Base-by-base conservation (phyloP, 2,329 filamentous ascomycete genomes). In the Colletotrichum caudatum region DNA sequence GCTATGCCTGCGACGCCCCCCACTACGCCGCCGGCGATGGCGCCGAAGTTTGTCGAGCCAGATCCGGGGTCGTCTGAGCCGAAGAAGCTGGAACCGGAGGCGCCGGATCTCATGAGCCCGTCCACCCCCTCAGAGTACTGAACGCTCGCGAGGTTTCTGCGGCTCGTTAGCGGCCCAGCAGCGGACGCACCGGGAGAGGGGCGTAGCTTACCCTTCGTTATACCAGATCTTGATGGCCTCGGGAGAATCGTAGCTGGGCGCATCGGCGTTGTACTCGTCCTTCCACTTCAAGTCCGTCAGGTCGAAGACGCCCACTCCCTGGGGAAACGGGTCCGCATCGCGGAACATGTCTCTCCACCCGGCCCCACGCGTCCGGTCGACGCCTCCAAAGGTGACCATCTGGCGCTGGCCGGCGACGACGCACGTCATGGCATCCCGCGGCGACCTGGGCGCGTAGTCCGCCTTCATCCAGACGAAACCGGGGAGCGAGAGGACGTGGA, bases 1-100 rank as follows among this genome's bases (percentile, higher is more conserved):
- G 77, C 81, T 26, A 87, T 74, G 18, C 75, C 80, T 0, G 76
- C 81, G 4, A 85, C 80, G 16, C 85, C 85, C n/a, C 84, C 85
- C 12, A 86, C 82, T 3, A 81, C 79, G 35, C 84, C 85, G 14
- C 85, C 85, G 9, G 78, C 84, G 54, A 87, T 86, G 20, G 84
- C 80, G 6, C 83, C 85, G 14, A 82, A 76, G 62, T 79, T 78
- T 8, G 78, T 76, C 2, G 66, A 66, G 35, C 54, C 39, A 16
- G 67, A 66, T 16, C 23, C 37, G 11, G 66, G 35, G 29, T 66
- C 57, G 35, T n/a, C 8, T 74, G 26, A 78, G 71, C 69, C 79
- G 76, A 58, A 76, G 75, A 65, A 68, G 11, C 53, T 26, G 41
- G 78, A 79, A 41, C 76, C 74, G 14, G 69, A 62, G 54, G 63